Evolutionary conservation across 2,329 filamentous ascomycete species (phyloP), one percentile per base, ranked within the genome.

Genomic region (Colletotrichum coccodes): DNA sequence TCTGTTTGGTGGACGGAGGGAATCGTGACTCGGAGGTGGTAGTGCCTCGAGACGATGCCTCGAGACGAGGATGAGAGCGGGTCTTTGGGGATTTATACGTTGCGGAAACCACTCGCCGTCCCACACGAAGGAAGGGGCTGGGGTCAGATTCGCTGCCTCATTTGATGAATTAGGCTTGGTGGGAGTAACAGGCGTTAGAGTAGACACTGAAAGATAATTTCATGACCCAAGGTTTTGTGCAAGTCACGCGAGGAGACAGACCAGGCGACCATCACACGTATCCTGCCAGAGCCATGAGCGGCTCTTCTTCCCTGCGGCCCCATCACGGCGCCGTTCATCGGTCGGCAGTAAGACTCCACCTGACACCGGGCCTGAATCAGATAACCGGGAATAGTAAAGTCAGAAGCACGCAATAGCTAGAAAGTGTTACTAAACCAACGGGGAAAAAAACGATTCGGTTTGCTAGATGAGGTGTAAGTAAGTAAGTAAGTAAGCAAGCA

Each of bases 281-380:
- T 46, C 47, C 32, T 34, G 18, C 1, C 18, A 21, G 32, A 36
- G 21, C 26, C 30, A 16, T 23, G 11, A 6, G 18, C 60, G 60
- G 60, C 40, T 30, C 53, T 40, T 18, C 9, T n/a, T 56, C 34
- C 34, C n/a, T n/a, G n/a, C 66, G 66, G 62, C 49, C 66, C 40
- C 66, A 66, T 57, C 42, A 26, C 54, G 61, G 54, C 54, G 49
- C 66, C 40, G 62, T 34, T 16, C 6, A 23, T 42, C 54, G 42
- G 61, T 40, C 44, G 32, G 61, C 18, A 56, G 28, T 3, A 12
- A 26, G 14, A 49, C 54, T 11, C 65, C 61, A 56, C 65, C 23
- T 56, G n/a, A 49, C 30, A 50, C 34, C 42, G 61, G 54, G 64
- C 26, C 54, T 34, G 54, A 44, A 28, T 26, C 30, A 21, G n/a